Conservation (phyloP, 495 filamentous ascomycete genomes). For the Penicillium robsamsonii region DNA sequence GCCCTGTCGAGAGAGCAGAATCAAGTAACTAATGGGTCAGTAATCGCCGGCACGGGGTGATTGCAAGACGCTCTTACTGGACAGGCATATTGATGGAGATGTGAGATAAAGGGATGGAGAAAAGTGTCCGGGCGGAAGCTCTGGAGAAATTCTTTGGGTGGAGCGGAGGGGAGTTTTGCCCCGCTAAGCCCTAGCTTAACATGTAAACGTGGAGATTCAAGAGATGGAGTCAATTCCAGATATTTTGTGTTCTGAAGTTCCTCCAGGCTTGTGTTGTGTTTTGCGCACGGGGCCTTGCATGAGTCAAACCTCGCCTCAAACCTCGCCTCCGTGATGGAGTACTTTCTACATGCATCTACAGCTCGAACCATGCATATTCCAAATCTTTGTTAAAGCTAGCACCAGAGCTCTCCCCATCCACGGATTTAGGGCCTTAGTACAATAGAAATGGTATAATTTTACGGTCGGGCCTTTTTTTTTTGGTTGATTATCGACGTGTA, state of each 20-base stretch:
- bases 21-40: slow-evolving; percentile 77
- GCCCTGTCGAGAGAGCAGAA: slow-evolving; percentile 94
- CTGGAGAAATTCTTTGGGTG: slow-evolving; percentile 42
- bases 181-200: slow-evolving; percentile 31
- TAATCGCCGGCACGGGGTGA: slow-evolving; percentile 5
- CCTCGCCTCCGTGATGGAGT: slow-evolving; percentile 6
- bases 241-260: neutral
- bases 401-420: neutral
- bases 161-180: slow-evolving; percentile 30
- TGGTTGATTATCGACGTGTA: neutral
- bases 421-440: neutral
- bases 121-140: slow-evolving; percentile 30
- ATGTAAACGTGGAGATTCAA: slow-evolving; percentile 7
- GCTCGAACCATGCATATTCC: neutral
- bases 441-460: neutral
- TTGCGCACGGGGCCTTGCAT: slow-evolving; percentile 8
- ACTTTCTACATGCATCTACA: neutral
- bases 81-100: slow-evolving; percentile 54
- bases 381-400: neutral
- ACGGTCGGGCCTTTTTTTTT: neutral
- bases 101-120: slow-evolving; percentile 21
- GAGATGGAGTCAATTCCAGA: neutral
- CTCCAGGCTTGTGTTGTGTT: neutral
- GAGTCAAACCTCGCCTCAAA: slow-evolving; percentile 9
- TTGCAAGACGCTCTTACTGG: slow-evolving; percentile 44